A percentile compares a stretch with the other conserved stretches of the same genome.
Evolutionary conservation across 2,329 filamentous ascomycete genomes (phyloP).

Genomic region (Pyricularia sp.): DNA sequence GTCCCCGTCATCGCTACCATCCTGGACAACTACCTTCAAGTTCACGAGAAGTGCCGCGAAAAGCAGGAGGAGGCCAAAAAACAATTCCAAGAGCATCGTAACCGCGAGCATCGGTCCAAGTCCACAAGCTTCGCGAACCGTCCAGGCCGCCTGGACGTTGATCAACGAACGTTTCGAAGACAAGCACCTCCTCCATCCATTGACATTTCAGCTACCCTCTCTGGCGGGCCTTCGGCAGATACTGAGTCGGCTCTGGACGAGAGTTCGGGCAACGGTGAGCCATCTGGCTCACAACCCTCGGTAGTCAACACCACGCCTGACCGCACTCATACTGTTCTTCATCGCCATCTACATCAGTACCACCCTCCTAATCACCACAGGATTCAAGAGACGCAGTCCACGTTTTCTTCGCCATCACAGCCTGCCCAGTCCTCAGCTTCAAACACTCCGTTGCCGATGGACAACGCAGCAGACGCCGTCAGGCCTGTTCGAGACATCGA

Average conservation of each 20-base stretch:
- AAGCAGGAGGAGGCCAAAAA: conserved; percentile 79
- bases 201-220: conserved; percentile 57
- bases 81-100: conserved; percentile 45
- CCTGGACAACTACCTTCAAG: conserved; percentile 95
- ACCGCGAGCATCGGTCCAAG: conserved; percentile 41
- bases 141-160: conserved; percentile 41
- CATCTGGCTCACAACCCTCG: conserved; percentile 35
- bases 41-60: conserved; percentile 84
- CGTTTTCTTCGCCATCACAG: conserved; percentile 39
- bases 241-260: conserved; percentile 39
- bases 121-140: conserved; percentile 45
- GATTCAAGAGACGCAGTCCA: conserved; percentile 38
- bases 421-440: conserved; percentile 59
- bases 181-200: conserved; percentile 79
- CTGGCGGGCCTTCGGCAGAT: conserved; percentile 31
- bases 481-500: conserved; percentile 75
- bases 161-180: conserved; percentile 49
- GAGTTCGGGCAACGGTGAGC: conserved; percentile 43
- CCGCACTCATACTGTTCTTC: conserved; percentile 46
- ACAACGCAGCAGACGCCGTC: conserved; percentile 42
- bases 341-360: conserved; percentile 23
- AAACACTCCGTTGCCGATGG: conserved; percentile 52
- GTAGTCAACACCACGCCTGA: conserved; percentile 60
- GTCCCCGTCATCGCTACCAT: conserved; percentile 98
- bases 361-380: conserved; percentile 37